phyloP scores from a whole-genome alignment of 805 yeast species.

The Hanseniaspora singularis region DNA sequence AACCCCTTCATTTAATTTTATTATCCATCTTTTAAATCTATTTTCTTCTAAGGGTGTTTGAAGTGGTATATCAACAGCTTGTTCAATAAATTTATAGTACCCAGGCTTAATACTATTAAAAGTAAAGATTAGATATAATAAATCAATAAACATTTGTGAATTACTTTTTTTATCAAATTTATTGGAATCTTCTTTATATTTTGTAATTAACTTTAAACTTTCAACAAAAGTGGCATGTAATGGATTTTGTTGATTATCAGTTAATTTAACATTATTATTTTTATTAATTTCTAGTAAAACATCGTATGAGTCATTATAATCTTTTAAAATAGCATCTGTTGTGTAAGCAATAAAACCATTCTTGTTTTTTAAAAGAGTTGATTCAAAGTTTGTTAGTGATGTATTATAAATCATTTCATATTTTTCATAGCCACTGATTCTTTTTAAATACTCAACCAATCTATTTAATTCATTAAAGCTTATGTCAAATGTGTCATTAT shows the following conservation, averaged over 20 bases:
- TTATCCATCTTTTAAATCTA: slow-evolving; percentile 5
- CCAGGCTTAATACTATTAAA: slow-evolving; percentile 14
- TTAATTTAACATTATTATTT: not conserved
- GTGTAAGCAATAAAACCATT: slow-evolving; percentile 13
- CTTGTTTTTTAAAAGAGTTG: not conserved
- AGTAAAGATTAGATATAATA: slow-evolving; percentile 4
- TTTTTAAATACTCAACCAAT: slow-evolving; percentile 23
- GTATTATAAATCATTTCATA: not conserved
- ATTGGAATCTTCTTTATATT: slow-evolving; percentile 1
- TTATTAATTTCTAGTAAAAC: not conserved
- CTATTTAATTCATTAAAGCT: slow-evolving; percentile 25
- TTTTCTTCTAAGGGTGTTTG: slow-evolving; percentile 15
- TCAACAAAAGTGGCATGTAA: slow-evolving; percentile 14
- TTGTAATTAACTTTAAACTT: slow-evolving; percentile 3
- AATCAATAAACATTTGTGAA: slow-evolving; percentile 13
- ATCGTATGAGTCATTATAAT: slow-evolving; percentile 1
- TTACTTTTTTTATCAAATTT: slow-evolving; percentile 9
- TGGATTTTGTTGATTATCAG: not conserved
- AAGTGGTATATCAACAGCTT: slow-evolving; percentile 11
- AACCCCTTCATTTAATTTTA: not conserved
- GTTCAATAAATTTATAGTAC: slow-evolving; percentile 7
- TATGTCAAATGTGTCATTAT: slow-evolving; percentile 21
- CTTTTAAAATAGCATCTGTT: slow-evolving; percentile 13
- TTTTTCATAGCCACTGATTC: slow-evolving; percentile 16
- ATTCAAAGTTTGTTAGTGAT: slow-evolving; percentile 10